Base-by-base conservation (phyloP, 129 eudicot genomes). In the Apium graveolens region DNA sequence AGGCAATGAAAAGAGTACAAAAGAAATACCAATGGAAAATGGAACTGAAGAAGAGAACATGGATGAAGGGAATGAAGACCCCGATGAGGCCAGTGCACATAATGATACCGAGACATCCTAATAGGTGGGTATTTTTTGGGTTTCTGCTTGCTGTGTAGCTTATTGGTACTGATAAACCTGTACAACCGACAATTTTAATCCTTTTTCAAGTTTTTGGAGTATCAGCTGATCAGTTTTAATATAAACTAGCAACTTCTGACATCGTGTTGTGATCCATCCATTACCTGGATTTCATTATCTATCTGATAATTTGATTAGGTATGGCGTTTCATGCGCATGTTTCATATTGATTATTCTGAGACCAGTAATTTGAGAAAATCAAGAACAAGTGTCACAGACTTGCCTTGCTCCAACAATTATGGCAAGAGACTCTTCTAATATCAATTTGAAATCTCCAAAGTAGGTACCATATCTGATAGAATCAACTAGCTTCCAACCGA, bases 31-130 rank as follows among this genome's bases (percentile, higher is more conserved):
- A 13, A 65, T 7, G 20, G 3, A 31, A 6, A 35, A 4, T 32
- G 74, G 90, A 86, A 79, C 43, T 78, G 24, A 80, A 84, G 80
- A 86, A 84, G 78, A 73, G 46, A 20, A 80, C 86, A 75, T 32
- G 2, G 45, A 16, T 38, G 43, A 80, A 69, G 45, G 45, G 41
- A 68, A 81, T 48, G 77, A 76, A 70, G 57, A 74, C 0, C 5
- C 14, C 8, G 34, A 26, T 11, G 76, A 73, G 31, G 76, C 13
- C 26, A 74, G 49, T 44, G 77, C 39, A 43, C 77, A 5, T 74
- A 34, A 43, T 74, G 16, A 74, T 44, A 32, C 6, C 21, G 20
- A 39, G 17, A 5, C 60, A 26, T 43, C 39, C 39, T 26, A 45
- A 43, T 1, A 27, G 24, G 20, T 27, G 10, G 13, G 72, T 66